Conservation (phyloP, 306 rosid species). For the Vigna angularis region DNA sequence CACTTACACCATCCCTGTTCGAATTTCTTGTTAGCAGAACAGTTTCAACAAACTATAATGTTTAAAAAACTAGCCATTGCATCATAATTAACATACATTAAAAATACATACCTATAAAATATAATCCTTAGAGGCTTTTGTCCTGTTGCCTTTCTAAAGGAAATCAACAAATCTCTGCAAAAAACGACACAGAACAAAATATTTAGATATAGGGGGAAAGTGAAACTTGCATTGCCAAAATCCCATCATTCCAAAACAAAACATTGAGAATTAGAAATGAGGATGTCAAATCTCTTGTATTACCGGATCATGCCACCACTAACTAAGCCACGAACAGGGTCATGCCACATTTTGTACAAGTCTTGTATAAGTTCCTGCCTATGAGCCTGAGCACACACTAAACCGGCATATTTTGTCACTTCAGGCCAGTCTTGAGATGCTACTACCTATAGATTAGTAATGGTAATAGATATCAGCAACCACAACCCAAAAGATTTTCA, state of each 20-base stretch:
- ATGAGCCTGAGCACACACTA: constrained; percentile 95
- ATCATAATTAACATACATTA: constrained; percentile 27
- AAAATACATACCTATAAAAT: constrained; percentile 69
- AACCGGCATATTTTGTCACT: constrained; percentile 90
- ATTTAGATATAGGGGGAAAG: constrained; percentile 23
- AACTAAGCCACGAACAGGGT: constrained; percentile 77
- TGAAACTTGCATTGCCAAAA: constrained; percentile 19
- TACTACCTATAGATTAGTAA: constrained; percentile 74
- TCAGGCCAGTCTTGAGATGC: constrained; percentile 99
- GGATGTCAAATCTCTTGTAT: background rate
- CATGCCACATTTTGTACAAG: constrained; percentile 91
- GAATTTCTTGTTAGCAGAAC: constrained; percentile 26
- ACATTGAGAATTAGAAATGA: background rate
- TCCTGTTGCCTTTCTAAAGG: constrained; percentile 92
- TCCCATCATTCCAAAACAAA: constrained; percentile 9
- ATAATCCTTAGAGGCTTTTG: constrained; percentile 93
- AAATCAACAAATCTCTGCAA: constrained; percentile 86
- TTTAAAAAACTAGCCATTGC: background rate
- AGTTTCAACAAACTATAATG: background rate
- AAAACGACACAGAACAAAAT: constrained; percentile 19
- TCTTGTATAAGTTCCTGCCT: constrained; percentile 97
- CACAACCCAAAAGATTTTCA: constrained; percentile 17
- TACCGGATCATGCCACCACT: constrained; percentile 97
- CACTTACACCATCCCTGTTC: constrained; percentile 95
- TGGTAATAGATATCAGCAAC: constrained; percentile 41